These are phyloP conservation scores for Calycina herbarum DNA, from an alignment of 2,329 filamentous ascomycete genomes.

Conservation along the genomic window DNA sequence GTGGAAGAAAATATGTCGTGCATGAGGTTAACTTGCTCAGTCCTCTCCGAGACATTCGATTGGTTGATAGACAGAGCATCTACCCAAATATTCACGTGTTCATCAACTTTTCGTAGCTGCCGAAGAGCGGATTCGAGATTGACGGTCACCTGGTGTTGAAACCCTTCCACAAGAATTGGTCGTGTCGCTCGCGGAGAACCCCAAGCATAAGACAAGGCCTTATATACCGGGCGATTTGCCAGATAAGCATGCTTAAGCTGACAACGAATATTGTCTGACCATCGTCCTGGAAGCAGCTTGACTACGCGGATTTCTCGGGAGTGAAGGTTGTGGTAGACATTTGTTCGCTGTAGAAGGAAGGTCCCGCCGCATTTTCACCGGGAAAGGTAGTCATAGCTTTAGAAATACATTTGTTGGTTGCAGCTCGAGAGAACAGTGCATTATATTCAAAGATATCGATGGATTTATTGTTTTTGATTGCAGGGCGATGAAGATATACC, in stretches of 20 bases:
- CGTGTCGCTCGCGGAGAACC: background rate
- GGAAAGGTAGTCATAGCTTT: background rate
- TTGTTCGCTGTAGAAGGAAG: background rate
- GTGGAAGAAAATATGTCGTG: conserved; percentile 12
- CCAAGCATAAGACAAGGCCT: conserved; percentile 21
- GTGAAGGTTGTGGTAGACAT: background rate
- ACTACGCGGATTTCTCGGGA: background rate
- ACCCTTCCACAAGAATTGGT: conserved; percentile 11
- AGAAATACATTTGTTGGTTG: no score
- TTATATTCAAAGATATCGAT: no score
- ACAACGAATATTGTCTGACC: background rate
- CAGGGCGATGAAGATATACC: no score
- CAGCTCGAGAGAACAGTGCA: no score
- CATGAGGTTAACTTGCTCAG: conserved; percentile 17
- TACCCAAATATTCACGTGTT: background rate
- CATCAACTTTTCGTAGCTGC: conserved; percentile 7
- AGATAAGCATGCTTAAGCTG: background rate
- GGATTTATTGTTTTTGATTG: no score
- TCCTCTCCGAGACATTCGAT: conserved; percentile 12
- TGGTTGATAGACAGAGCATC: conserved; percentile 17
- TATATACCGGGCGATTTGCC: conserved; percentile 8
- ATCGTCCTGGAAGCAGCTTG: background rate
- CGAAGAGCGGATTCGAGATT: conserved; percentile 19
- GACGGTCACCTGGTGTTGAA: conserved; percentile 1
- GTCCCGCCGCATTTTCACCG: background rate